Base-by-base conservation (phyloP, 441 rosid species). In the Theobroma grandiflorum region DNA sequence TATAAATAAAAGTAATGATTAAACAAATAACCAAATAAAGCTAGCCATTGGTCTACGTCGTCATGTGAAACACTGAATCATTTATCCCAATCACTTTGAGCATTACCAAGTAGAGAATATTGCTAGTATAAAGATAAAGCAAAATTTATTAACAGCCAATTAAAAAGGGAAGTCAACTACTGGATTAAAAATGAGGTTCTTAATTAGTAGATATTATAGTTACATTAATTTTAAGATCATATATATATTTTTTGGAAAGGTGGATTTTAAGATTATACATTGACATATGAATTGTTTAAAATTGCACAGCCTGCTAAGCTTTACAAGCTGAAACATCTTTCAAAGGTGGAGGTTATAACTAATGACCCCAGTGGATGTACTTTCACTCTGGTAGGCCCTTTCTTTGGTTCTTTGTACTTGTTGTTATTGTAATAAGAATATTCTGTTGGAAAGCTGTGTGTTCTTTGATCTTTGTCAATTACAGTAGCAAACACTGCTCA, bases 291-390 rank as follows among this genome's bases (percentile, higher is more conserved):
- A 82, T 63, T 69, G 50, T 74, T 71, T 26, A 40, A 76, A 78
- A 76, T 81, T 31, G 14, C 85, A 74, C 93, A 97, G 99, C 96
- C 99, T 79, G 99, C 98, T 70, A 97, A 97, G 88, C 73, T 94
- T 80, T 95, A 97, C 86, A 94, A 97, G 84, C 93, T 97, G 78
- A 97, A 93, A 89, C 99, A 95, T 90, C 98, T 95, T 69, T 86
- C 98, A 15, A 94, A 94, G 85, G 92, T 97, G 88, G 98, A 97
- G 91, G 99, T 97, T 86, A 86, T 92, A 86, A 85, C 94, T 75
- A 95, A 94, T 88, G 99, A 95, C 85, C 98, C 99, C 72, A 94
- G 99, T 86, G 99, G 99, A 74, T 97, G 99, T 85, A 93, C 99
- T 65, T 95, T 97, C 85, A 95, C 95, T 76, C 85, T 97, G 96